Conservation (phyloP, 768 basidiomycete species). For the Agrocybe chaxingu region DNA sequence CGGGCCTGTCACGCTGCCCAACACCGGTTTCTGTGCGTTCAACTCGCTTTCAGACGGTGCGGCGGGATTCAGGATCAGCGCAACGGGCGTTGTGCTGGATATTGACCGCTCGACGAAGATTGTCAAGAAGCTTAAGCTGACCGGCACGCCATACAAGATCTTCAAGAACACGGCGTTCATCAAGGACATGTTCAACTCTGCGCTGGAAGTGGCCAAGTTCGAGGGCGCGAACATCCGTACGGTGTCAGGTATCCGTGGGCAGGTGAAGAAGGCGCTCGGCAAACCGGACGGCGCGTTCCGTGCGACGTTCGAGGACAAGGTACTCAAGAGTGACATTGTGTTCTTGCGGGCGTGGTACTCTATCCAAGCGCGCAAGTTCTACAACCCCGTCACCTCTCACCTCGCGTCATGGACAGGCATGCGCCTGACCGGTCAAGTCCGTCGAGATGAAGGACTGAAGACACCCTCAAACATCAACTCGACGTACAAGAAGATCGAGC, state of each 20-base stretch:
- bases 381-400: constrained; percentile 93
- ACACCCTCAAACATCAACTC: constrained; percentile 84
- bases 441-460: constrained; percentile 80
- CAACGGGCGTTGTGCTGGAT: constrained; percentile 93
- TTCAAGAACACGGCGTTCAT: constrained; percentile 99
- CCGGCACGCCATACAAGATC: constrained; percentile 93
- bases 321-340: constrained; percentile 92
- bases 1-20: constrained; percentile 86
- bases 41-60: constrained; percentile 69
- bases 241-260: constrained; percentile 93
- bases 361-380: constrained; percentile 91
- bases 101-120: constrained; percentile 91
- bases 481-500: constrained; percentile 80
- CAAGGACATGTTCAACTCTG: constrained; percentile 93
- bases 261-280: constrained; percentile 93
- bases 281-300: constrained; percentile 96
- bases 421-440: constrained; percentile 92
- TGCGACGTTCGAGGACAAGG: constrained; percentile 97
- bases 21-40: constrained; percentile 97
- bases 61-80: constrained; percentile 83
- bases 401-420: constrained; percentile 91
- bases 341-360: constrained; percentile 98
- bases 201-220: constrained; percentile 96
- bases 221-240: constrained; percentile 97
- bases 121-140: constrained; percentile 97